These are phyloP conservation scores for Leccinum subrobustum DNA, from an alignment of 1,284 basidiomycete species.

Conservation along the genomic window DNA sequence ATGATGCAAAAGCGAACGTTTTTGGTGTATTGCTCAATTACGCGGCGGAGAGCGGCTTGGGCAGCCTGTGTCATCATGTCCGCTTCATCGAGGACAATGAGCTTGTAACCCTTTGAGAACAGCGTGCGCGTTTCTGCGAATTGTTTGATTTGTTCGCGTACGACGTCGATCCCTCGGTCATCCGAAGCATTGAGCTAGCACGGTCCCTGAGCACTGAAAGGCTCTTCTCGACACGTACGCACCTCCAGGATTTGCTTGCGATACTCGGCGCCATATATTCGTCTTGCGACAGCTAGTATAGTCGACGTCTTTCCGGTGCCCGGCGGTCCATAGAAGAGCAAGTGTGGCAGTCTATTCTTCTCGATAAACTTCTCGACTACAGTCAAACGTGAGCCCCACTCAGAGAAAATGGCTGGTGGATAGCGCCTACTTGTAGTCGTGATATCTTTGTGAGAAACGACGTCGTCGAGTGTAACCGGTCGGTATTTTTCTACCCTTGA, in stretches of 20 bases:
- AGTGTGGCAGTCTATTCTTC: conserved; percentile 91
- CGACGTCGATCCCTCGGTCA: conserved; percentile 97
- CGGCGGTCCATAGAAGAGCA: conserved; percentile 97
- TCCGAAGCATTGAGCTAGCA: conserved; percentile 91
- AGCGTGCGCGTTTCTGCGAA: conserved; percentile 96
- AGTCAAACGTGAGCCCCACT: conserved; percentile 7
- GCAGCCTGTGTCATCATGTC: conserved; percentile 99
- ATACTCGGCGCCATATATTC: conserved; percentile 85
- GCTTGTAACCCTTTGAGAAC: conserved; percentile 91
- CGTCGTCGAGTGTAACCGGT: conserved; percentile 84
- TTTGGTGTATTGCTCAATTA: conserved; percentile 98
- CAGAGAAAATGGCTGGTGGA: not conserved
- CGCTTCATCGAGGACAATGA: conserved; percentile 98
- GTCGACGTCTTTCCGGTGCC: conserved; percentile 98
- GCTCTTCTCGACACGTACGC: conserved; percentile 16
- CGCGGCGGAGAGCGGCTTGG: conserved; percentile 92
- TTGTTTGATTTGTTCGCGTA: conserved; percentile 97
- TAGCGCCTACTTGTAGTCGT: conserved; percentile 80
- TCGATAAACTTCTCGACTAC: conserved; percentile 96
- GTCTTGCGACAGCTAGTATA: conserved; percentile 92
- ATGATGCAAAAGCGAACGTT: conserved; percentile 99
- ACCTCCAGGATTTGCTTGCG: conserved; percentile 94
- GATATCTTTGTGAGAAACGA: conserved; percentile 94
- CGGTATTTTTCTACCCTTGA: conserved; percentile 94
- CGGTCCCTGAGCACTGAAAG: conserved; percentile 1